Evolutionary conservation across 106 monocot genomes (phyloP).

Genomic region (Chionographis japonica): DNA sequence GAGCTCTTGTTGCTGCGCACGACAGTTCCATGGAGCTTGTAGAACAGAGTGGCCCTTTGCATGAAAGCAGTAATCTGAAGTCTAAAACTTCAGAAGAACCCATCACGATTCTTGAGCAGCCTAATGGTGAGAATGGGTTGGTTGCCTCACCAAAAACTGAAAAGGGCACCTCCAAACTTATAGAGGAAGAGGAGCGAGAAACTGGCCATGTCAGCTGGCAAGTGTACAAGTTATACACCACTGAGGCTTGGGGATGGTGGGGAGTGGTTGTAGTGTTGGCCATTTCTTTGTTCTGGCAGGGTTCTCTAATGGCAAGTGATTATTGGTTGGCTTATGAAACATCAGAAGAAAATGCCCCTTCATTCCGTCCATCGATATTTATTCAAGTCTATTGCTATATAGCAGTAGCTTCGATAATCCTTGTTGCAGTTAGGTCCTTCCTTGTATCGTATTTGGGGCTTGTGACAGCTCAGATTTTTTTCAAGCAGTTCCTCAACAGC

Average conservation of each 20-base stretch:
- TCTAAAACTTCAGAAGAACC: conserved; percentile 18
- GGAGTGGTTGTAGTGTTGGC: conserved; percentile 31
- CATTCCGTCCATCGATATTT: conserved; percentile 26
- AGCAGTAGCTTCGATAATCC: conserved; percentile 18
- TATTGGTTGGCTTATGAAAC: conserved; percentile 76
- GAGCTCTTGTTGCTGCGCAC: conserved; percentile 81
- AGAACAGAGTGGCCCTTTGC: conserved; percentile 27
- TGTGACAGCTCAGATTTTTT: conserved; percentile 35
- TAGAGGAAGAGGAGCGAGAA: conserved; percentile 63
- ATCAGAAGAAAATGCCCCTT: conserved; percentile 32
- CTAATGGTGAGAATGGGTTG: conserved; percentile 20
- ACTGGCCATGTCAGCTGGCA: conserved; percentile 48
- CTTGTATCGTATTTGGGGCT: conserved; percentile 36
- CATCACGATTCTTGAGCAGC: conserved; percentile 9
- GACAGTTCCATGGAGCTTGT: conserved; percentile 91
- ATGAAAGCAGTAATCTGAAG: conserved; percentile 8
- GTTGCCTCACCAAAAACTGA: conserved; percentile 18
- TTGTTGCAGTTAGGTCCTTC: conserved; percentile 21
- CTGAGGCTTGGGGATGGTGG: conserved; percentile 76
- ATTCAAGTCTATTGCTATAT: conserved; percentile 38
- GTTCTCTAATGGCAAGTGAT: conserved; percentile 53
- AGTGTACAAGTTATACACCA: conserved; percentile 54
- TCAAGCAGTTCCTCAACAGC: conserved; percentile 36
- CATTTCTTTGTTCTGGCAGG: conserved; percentile 44
- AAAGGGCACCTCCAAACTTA: conserved; percentile 47